Percentiles rank a stretch among this genome's conserved stretches.
Conservation (phyloP, 306 rosid species). For the Lathyrus sativus region DNA sequence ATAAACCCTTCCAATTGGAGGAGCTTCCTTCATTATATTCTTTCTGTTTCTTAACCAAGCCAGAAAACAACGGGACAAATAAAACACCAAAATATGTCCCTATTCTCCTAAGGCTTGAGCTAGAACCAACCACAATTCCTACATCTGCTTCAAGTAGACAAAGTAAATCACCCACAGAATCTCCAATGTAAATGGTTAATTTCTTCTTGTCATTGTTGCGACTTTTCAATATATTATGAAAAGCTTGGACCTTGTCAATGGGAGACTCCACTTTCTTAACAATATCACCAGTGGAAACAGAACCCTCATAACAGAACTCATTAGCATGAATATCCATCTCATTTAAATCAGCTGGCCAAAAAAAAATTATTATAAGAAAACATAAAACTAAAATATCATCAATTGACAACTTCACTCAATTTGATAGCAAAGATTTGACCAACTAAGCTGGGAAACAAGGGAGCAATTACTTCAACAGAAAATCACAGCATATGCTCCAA, state of each 20-base stretch:
- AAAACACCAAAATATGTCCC: slow-evolving; percentile 76
- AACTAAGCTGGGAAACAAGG: slow-evolving; percentile 8
- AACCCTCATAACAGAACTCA: slow-evolving; percentile 72
- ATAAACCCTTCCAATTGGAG: slow-evolving; percentile 71
- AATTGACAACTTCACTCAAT: slow-evolving; percentile 26
- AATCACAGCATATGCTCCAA: slow-evolving; percentile 12
- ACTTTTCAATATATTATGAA: slow-evolving; percentile 50
- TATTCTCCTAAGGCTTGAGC: slow-evolving; percentile 82
- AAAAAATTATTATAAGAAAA: slow-evolving; percentile 6
- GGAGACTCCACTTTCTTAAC: slow-evolving; percentile 88
- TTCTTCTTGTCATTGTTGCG: slow-evolving; percentile 55
- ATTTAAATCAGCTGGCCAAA: slow-evolving; percentile 66
- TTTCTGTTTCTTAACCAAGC: slow-evolving; percentile 79
- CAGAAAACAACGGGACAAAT: slow-evolving; percentile 76
- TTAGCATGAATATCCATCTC: slow-evolving; percentile 78
- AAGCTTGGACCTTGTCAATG: slow-evolving; percentile 76
- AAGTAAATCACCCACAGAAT: slow-evolving; percentile 91
- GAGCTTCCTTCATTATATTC: slow-evolving; percentile 53
- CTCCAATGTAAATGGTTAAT: slow-evolving; percentile 79
- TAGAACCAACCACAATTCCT: slow-evolving; percentile 89
- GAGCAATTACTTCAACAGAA: slow-evolving; percentile 26
- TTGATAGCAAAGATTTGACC: slow-evolving; percentile 33
- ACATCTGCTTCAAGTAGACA: slow-evolving; percentile 95
- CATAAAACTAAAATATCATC: slow-evolving; percentile 10
- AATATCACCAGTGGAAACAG: slow-evolving; percentile 84